Evolutionary conservation across 192 early-diverging fungal species (phyloP).

Genomic region (Backusella sp.): DNA sequence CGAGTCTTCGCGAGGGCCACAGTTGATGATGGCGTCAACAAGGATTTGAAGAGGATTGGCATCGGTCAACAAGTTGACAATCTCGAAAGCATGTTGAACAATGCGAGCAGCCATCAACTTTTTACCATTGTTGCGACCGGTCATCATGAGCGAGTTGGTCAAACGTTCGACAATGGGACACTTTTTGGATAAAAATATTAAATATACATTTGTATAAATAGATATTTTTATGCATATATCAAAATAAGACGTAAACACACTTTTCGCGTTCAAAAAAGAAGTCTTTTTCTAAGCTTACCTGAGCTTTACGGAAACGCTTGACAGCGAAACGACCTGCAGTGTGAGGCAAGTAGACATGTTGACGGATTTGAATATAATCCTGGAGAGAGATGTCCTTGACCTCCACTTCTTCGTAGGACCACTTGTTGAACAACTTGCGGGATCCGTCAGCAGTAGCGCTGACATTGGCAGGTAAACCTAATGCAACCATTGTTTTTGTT

Average conservation of each 20-base stretch:
- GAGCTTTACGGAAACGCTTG: conserved; percentile 97
- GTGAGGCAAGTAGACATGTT: conserved; percentile 96
- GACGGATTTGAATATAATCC: conserved; percentile 90
- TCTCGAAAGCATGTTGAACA: conserved; percentile 99
- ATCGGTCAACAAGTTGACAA: conserved; percentile 97
- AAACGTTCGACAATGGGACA: conserved; percentile 99
- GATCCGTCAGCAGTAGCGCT: conserved; percentile 47
- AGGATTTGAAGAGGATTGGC: conserved; percentile 98
- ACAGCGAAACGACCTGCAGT: conserved; percentile 97
- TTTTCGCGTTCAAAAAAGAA: neutral
- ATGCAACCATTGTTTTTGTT: conserved; percentile 40
- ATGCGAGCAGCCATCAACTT: conserved; percentile 99
- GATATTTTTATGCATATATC: neutral
- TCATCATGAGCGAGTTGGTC: conserved; percentile 99
- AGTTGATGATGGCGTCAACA: conserved; percentile 99
- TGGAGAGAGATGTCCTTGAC: conserved; percentile 86
- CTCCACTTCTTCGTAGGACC: conserved; percentile 86
- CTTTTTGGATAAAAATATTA: conserved; percentile 21
- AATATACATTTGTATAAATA: neutral
- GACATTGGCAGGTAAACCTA: conserved; percentile 59
- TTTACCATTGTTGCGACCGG: conserved; percentile 99
- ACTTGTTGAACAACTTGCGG: conserved; percentile 82
- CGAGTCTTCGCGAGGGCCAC: conserved; percentile 98
- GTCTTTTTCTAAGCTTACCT: conserved; percentile 41
- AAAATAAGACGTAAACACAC: neutral